Evolutionary conservation across 148 eudicot genomes (phyloP).

Genomic region (Heliosperma pusillum): DNA sequence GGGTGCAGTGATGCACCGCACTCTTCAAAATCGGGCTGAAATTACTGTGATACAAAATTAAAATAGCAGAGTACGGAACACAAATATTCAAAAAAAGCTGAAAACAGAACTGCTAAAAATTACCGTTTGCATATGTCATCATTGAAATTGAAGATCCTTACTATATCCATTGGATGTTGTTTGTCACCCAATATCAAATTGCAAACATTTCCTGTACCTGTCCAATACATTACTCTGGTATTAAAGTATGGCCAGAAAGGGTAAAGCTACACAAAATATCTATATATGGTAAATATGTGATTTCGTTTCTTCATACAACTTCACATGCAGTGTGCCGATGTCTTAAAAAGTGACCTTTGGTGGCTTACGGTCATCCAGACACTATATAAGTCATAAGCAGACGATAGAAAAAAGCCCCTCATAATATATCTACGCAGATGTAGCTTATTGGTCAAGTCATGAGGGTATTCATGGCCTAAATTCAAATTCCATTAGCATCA

Average conservation of each 20-base stretch:
- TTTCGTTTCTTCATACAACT: background rate
- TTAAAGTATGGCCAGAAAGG: background rate
- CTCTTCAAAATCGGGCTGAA: too few relatives aligned
- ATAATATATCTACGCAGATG: background rate
- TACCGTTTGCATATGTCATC: slow-evolving; percentile 76
- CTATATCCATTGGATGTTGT: slow-evolving; percentile 72
- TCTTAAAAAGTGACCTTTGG: background rate
- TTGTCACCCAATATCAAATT: slow-evolving; percentile 53
- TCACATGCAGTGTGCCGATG: background rate
- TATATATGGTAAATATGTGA: background rate
- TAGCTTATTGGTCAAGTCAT: background rate
- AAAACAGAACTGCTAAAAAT: slow-evolving; percentile 10
- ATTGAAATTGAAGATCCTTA: slow-evolving; percentile 80
- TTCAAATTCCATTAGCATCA: background rate
- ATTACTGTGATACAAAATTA: background rate
- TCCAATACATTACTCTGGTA: slow-evolving; percentile 15
- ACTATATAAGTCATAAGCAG: background rate
- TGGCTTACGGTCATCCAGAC: background rate
- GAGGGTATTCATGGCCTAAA: background rate
- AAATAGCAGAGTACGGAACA: background rate
- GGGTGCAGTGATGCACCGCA: too few relatives aligned
- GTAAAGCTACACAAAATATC: background rate
- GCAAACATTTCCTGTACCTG: slow-evolving; percentile 88
- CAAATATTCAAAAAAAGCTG: background rate
- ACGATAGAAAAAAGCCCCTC: background rate